Base-by-base conservation (phyloP, 371 early-diverging fungal genomes). In the Actinomucor elegans region DNA sequence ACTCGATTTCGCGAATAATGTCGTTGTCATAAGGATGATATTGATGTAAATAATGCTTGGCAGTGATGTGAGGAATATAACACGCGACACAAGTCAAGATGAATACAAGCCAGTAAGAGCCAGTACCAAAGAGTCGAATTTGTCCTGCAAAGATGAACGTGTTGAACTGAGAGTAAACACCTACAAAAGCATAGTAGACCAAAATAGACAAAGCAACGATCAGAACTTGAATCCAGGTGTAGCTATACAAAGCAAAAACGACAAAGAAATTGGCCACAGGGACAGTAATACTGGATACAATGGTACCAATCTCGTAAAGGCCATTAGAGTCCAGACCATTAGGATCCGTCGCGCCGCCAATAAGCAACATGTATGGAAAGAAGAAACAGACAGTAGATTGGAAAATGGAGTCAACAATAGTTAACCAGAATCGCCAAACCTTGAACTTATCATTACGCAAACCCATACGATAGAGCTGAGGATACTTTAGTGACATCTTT, bases 301-400 rank as follows among this genome's bases (percentile, higher is more conserved):
- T 64, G 1, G 94, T 92, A 48, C 94, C 93, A 29, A 92, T 75
- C 34, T 88, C 85, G 49, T 87, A 83, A 15, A 84, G 59, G 48
- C 88, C 87, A 48, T 84, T 81, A 9, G 80, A 71, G 26, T 75
- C 80, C 33, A 65, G 71, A 3, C 93, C 94, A 28, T 59, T 57
- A 9, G 68, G 57, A 35, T 87, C 66, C 49, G 59, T 28, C 45
- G 72, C 52, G 50, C 86, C 67, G 61, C 81, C 66, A 31, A 68
- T 59, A 49, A 80, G 44, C 55, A 82, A 59, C 68, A 73, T 71
- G 48, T 82, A 80, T 5, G 88, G 86, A 34, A 91, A 78, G 52
- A 85, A 93, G 73, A 90, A 93, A 38, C 88, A 86, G 24, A 95
- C 85, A 4, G 88, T 59, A 0, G 96, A 94, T 71, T 98, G 97